Percentiles rank a stretch among this genome's conserved stretches.
These are phyloP conservation scores for Shiraia sp. DNA, from an alignment of 2,329 filamentous ascomycete genomes.

Conservation along the genomic window DNA sequence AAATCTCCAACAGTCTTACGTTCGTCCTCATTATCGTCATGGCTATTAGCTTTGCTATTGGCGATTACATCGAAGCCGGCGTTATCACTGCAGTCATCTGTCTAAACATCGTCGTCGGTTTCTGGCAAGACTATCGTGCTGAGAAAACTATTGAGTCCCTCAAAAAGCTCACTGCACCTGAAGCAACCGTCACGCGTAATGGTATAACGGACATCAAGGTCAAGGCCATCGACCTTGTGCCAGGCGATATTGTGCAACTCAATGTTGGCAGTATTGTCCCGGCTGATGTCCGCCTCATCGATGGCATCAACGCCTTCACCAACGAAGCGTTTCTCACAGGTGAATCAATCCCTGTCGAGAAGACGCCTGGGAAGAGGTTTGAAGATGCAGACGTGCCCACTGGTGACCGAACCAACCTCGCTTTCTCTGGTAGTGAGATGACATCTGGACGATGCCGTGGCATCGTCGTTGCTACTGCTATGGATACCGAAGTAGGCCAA, in stretches of 20 bases:
- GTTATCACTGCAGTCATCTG: slow-evolving; percentile 67
- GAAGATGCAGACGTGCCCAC: slow-evolving; percentile 57
- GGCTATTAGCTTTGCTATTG: slow-evolving; percentile 66
- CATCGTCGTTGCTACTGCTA: slow-evolving; percentile 71
- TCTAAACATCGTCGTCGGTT: slow-evolving; percentile 68
- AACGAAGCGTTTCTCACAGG: slow-evolving; percentile 77
- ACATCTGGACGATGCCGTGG: slow-evolving; percentile 71
- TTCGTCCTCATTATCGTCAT: slow-evolving; percentile 74
- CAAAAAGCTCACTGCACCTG: slow-evolving; percentile 45
- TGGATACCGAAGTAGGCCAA: slow-evolving; percentile 75
- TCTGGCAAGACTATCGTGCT: slow-evolving; percentile 55
- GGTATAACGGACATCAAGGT: slow-evolving; percentile 40
- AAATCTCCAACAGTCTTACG: slow-evolving; percentile 77
- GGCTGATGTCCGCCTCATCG: slow-evolving; percentile 65
- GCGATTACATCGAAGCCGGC: slow-evolving; percentile 66
- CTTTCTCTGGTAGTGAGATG: slow-evolving; percentile 72
- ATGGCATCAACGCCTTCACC: slow-evolving; percentile 73
- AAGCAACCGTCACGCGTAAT: slow-evolving; percentile 43
- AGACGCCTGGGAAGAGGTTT: slow-evolving; percentile 57
- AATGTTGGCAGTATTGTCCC: slow-evolving; percentile 65
- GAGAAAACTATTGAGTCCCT: slow-evolving; percentile 49
- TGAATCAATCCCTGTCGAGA: slow-evolving; percentile 72
- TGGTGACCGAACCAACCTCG: slow-evolving; percentile 72
- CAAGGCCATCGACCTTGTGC: slow-evolving; percentile 44
- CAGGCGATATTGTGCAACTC: slow-evolving; percentile 46